Evolutionary conservation across 768 basidiomycete genomes (phyloP), one percentile per base, ranked within the genome.

Genomic region (Amanita thiersii): DNA sequence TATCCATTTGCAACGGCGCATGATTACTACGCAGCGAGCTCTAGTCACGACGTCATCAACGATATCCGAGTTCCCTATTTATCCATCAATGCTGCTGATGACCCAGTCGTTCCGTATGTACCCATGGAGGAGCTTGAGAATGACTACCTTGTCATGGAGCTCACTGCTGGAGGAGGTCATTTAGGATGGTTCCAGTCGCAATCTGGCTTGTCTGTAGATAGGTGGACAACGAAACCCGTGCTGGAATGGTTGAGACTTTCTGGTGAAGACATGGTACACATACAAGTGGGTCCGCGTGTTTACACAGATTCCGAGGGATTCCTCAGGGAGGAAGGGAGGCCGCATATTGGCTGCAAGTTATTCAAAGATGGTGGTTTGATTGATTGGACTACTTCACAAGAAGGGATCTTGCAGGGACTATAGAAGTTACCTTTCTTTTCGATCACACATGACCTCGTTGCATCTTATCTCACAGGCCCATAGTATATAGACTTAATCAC

Each of bases 101-200:
- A 89, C 58, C 87, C 87, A 14, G 72, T 89, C 30, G 78, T 87
- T 15, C 69, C 66, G 34, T 64, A 73, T 40, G 66, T 81, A 28
- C 84, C 83, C 21, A 68, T 72, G 56, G 68, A 79, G 44, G 67
- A 65, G 5, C 69, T 65, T 43, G 69, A 65, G 18, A 77, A 75
- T 48, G 65, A 64, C 4, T 71, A 71, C 53, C 71, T 80, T 10
- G 64, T 74, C 2, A 75, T 81, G 63, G 77, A 65, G 15, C 53
- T 81, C 35, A 87, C 88, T 0, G 58, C 64, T 21, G 60, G 65
- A 15, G 88, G 86, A 1, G 86, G 86, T 0, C 86, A 89, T 62
- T 67, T 90, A 10, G 89, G 89, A 26, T 93, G 86, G 86, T 88
- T 87, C 50, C 73, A 84, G 59, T 58, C 67, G 20, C 66, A 65